These are phyloP conservation scores for Pyrenula aspistea DNA, from an alignment of 495 filamentous ascomycete genomes.

Conservation along the genomic window DNA sequence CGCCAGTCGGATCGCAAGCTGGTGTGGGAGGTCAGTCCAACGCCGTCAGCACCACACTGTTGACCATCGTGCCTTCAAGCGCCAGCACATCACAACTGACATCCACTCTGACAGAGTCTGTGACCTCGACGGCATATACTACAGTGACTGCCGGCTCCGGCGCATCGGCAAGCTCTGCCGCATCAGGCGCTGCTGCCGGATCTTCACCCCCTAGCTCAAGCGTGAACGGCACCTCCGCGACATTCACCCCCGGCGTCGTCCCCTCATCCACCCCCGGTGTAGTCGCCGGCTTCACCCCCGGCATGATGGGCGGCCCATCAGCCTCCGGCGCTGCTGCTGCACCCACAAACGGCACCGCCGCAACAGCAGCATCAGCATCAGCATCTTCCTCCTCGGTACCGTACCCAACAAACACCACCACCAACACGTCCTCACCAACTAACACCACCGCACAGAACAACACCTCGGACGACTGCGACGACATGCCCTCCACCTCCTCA, in stretches of 20 bases:
- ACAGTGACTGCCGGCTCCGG: not conserved
- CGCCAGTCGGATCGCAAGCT: not conserved
- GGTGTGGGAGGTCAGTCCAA: not conserved
- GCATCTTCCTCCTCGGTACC: not conserved
- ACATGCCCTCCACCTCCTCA: too few relatives aligned
- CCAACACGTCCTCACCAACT: not conserved
- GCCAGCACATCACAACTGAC: not conserved
- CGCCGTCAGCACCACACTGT: not conserved
- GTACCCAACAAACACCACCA: not conserved
- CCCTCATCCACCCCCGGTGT: not conserved
- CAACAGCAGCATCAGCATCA: too few relatives aligned
- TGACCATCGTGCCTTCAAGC: too few relatives aligned
- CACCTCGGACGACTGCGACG: too few relatives aligned
- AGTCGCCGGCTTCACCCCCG: not conserved
- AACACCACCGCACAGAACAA: not conserved
- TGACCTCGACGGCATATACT: not conserved
- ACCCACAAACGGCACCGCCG: not conserved
- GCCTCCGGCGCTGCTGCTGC: not conserved
- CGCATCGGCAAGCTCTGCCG: not conserved
- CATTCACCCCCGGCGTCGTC: not conserved
- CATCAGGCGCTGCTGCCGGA: not conserved
- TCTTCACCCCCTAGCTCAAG: not conserved
- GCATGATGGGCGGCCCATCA: not conserved
- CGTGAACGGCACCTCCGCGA: not conserved
- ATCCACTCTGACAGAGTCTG: not conserved